A percentile compares a stretch with the other conserved stretches of the same genome.
Conservation (phyloP, 164 flowering plant species). For the Tetracentron sinense region DNA sequence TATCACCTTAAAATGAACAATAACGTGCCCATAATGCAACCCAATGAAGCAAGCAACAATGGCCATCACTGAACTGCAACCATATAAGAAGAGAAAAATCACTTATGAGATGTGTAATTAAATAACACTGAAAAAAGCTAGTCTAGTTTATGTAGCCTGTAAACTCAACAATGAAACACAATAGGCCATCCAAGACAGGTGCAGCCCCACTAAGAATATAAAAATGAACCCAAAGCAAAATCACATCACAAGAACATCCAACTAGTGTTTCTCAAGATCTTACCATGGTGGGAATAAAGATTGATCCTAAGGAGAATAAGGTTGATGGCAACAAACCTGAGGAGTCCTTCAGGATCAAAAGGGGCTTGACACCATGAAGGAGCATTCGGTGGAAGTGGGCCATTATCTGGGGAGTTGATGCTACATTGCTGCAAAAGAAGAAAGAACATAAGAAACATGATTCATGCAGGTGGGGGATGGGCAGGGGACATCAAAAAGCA, state of each 20-base stretch:
- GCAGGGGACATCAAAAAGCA: not conserved
- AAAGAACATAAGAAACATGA: not conserved
- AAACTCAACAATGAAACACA: too few relatives aligned
- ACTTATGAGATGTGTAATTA: too few relatives aligned
- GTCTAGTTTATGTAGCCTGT: too few relatives aligned
- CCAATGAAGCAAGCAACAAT: conserved; percentile 74
- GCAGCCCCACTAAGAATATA: too few relatives aligned
- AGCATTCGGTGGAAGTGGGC: conserved; percentile 68
- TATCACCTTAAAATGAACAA: conserved; percentile 59
- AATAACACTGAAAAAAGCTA: too few relatives aligned
- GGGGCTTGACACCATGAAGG: conserved; percentile 94
- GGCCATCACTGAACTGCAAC: conserved; percentile 67
- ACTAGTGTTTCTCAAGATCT: too few relatives aligned
- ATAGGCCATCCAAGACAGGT: too few relatives aligned
- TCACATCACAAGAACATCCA: not conserved
- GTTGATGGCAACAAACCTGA: conserved; percentile 45
- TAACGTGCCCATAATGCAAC: conserved; percentile 68
- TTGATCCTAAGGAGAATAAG: not conserved
- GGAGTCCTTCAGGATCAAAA: conserved; percentile 81
- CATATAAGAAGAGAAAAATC: conserved; percentile 1
- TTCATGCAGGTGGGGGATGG: not conserved
- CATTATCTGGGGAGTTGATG: conserved; percentile 63
- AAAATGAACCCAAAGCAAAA: too few relatives aligned
- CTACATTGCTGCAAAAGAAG: conserved; percentile 53
- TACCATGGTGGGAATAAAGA: too few relatives aligned